phyloP scores from a whole-genome alignment of 331 rosid species.

The Quercus lobata region DNA sequence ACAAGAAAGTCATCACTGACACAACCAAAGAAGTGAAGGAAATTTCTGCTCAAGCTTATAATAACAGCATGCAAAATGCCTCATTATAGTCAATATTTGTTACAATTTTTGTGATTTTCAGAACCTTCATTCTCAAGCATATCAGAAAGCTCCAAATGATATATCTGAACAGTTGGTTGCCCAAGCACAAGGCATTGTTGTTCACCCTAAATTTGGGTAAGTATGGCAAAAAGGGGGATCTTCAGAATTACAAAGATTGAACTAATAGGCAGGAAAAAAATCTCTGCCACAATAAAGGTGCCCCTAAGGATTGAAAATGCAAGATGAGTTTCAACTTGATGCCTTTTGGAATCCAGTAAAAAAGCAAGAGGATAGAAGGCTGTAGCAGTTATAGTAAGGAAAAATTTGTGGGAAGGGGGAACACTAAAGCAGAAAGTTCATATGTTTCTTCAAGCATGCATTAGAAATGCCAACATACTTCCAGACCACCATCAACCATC shows the following conservation, averaged over 20 bases:
- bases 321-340: too few relatives aligned
- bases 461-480: neutral
- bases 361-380: too few relatives aligned
- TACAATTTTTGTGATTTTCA: neutral
- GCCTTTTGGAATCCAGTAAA: too few relatives aligned
- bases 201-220: too few relatives aligned
- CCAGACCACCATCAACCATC: neutral
- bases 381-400: too few relatives aligned
- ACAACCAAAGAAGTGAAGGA: neutral
- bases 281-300: too few relatives aligned
- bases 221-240: too few relatives aligned
- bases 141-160: neutral
- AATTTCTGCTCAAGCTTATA: neutral
- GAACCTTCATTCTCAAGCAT: neutral
- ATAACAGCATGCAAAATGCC: neutral
- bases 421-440: too few relatives aligned
- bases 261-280: too few relatives aligned
- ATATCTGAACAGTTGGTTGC: neutral
- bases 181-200: neutral
- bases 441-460: neutral
- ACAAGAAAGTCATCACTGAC: neutral
- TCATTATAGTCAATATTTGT: neutral
- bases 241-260: too few relatives aligned
- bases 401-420: too few relatives aligned
- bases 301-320: too few relatives aligned